A percentile compares a stretch with the other conserved stretches of the same genome.
Conservation (phyloP, 208 protist genomes). For the Tritrichomonas musculus region DNA sequence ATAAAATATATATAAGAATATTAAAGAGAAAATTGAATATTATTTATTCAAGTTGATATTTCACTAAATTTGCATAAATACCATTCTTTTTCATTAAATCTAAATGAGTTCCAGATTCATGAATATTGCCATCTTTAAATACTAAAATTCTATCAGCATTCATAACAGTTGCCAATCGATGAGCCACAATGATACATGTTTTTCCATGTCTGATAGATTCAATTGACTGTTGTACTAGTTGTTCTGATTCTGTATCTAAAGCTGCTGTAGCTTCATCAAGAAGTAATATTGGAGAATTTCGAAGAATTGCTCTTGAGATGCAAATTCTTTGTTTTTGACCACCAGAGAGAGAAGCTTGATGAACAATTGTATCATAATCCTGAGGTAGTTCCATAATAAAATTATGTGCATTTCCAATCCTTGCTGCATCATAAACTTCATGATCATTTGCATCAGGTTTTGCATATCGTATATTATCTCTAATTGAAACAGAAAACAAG, state of each 20-base stretch:
- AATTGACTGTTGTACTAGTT: neutral
- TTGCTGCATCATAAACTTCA: no score
- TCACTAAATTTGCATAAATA: neutral
- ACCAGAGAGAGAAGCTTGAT: no score
- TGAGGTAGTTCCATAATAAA: conserved; percentile 47
- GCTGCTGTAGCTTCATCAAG: no score
- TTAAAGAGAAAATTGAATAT: no score
- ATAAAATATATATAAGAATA: no score
- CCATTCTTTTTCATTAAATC: neutral
- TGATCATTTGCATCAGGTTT: conserved; percentile 34
- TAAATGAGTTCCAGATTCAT: neutral
- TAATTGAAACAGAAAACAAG: conserved; percentile 65
- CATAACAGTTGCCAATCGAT: neutral
- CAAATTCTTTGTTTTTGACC: no score
- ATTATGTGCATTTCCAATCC: no score
- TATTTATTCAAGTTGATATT: neutral
- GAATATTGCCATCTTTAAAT: neutral
- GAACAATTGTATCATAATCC: conserved; percentile 37
- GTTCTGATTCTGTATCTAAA: neutral
- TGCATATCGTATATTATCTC: conserved; percentile 54
- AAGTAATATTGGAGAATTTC: neutral
- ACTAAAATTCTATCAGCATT: neutral
- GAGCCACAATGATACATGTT: neutral
- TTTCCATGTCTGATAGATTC: neutral
- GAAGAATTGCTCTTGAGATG: neutral